Percentiles rank a stretch among this genome's conserved stretches.
These are phyloP conservation scores for Xylariaceae sp. DNA, from an alignment of 2,329 filamentous ascomycete genomes.

Conservation along the genomic window DNA sequence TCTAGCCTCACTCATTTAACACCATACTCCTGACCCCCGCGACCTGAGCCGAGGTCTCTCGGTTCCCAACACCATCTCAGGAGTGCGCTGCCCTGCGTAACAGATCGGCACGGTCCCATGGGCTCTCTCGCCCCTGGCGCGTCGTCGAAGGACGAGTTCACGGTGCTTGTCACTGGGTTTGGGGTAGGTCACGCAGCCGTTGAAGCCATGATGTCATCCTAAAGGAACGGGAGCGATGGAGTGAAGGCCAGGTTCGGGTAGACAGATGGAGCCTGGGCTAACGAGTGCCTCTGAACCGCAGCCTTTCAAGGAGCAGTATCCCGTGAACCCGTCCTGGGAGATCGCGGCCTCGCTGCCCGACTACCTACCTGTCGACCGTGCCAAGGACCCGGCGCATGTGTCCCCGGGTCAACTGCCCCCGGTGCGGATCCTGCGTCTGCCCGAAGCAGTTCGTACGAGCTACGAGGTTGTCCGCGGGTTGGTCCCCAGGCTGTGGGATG, in stretches of 20 bases:
- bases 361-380: conserved; percentile 50
- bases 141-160: conserved; percentile 40
- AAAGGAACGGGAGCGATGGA: too few species aligned
- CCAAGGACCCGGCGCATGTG: conserved; percentile 35
- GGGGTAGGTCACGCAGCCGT: conserved; percentile 40
- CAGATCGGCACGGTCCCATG: conserved; percentile 12
- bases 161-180: conserved; percentile 59
- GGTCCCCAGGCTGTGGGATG: conserved; percentile 60
- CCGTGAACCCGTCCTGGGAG: conserved; percentile 76
- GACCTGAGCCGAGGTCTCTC: too few species aligned
- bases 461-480: conserved; percentile 63
- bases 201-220: too few species aligned
- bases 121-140: conserved; percentile 21
- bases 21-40: too few species aligned
- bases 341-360: conserved; percentile 67
- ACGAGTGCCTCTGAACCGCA: conserved; percentile 30
- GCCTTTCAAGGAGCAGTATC: conserved; percentile 71
- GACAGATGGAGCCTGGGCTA: too few species aligned
- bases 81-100: too few species aligned
- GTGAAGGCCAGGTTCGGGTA: too few species aligned
- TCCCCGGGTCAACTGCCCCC: conserved; percentile 32
- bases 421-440: conserved; percentile 62
- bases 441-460: conserved; percentile 63
- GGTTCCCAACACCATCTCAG: too few species aligned
- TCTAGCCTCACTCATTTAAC: too few species aligned